phyloP scores from a whole-genome alignment of 805 yeast genomes.

The Candida coleopterorum region DNA sequence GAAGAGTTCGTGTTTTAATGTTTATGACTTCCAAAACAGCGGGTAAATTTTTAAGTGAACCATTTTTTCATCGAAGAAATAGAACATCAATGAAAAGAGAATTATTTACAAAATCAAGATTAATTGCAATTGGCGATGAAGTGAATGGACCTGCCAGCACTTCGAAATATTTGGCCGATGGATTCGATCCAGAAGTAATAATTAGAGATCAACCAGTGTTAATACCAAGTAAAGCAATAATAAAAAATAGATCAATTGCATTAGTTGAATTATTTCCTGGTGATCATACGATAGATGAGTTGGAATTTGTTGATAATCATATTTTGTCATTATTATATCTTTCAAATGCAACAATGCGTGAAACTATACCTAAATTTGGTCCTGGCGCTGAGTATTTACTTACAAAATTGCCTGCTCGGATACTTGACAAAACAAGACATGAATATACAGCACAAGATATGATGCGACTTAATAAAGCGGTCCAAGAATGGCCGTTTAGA shows the following conservation, averaged over 20 bases:
- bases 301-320: constrained; percentile 27
- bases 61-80: constrained; percentile 48
- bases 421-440: constrained; percentile 42
- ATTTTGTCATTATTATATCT: constrained; percentile 3
- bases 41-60: constrained; percentile 50
- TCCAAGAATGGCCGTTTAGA: constrained; percentile 81
- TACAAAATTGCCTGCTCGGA: constrained; percentile 19
- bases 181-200: constrained; percentile 33
- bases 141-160: constrained; percentile 3
- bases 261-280: constrained; percentile 52
- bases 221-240: constrained; percentile 21
- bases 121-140: constrained; percentile 45
- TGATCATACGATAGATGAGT: constrained; percentile 18
- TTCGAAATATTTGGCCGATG: constrained; percentile 20
- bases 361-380: constrained; percentile 47
- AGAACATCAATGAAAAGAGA: constrained; percentile 64
- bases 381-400: constrained; percentile 69
- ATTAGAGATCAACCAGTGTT: constrained; percentile 34
- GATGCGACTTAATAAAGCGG: constrained; percentile 43
- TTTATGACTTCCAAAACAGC: constrained; percentile 59
- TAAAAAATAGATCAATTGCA: constrained; percentile 36
- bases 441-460: constrained; percentile 56
- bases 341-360: constrained; percentile 1
- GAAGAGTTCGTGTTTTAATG: constrained; percentile 69
- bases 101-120: constrained; percentile 52